phyloP scores from a whole-genome alignment of 768 basidiomycete species.

The Tricholoma sp. region DNA sequence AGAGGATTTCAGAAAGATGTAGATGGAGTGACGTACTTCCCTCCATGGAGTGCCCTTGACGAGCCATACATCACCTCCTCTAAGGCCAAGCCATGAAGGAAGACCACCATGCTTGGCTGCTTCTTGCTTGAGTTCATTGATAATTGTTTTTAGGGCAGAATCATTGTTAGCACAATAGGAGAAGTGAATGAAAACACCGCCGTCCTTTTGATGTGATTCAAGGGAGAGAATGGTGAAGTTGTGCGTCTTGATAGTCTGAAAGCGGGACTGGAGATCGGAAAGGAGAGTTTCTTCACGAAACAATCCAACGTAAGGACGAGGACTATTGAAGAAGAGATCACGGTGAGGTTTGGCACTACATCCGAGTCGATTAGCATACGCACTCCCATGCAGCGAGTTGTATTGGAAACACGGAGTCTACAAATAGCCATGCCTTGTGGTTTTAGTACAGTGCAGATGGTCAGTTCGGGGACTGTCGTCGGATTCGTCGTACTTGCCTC shows the following conservation, averaged over 20 bases:
- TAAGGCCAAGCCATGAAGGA: constrained; percentile 57
- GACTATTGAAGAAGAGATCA: constrained; percentile 29
- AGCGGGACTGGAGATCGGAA: constrained; percentile 36
- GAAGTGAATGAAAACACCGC: constrained; percentile 81
- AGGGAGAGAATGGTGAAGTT: constrained; percentile 59
- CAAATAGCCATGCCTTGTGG: constrained; percentile 47
- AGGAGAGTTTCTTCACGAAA: constrained; percentile 58
- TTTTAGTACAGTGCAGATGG: not conserved
- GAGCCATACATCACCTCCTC: constrained; percentile 55
- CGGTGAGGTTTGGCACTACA: not conserved
- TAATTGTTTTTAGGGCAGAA: constrained; percentile 40
- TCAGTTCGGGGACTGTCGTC: not conserved
- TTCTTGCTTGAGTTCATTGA: constrained; percentile 41
- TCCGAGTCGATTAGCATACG: constrained; percentile 24
- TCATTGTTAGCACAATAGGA: constrained; percentile 43
- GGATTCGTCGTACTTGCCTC: not conserved
- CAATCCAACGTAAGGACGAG: constrained; percentile 60
- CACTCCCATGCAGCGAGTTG: constrained; percentile 71
- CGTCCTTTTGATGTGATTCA: constrained; percentile 71
- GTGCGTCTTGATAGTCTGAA: constrained; percentile 49
- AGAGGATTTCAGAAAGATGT: not conserved
- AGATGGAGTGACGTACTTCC: constrained; percentile 47
- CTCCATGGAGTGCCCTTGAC: constrained; percentile 77
- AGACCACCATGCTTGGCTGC: constrained; percentile 47
- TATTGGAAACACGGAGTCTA: constrained; percentile 77